phyloP scores from a whole-genome alignment of 208 protist genomes.

The Perkinsela sp. region DNA sequence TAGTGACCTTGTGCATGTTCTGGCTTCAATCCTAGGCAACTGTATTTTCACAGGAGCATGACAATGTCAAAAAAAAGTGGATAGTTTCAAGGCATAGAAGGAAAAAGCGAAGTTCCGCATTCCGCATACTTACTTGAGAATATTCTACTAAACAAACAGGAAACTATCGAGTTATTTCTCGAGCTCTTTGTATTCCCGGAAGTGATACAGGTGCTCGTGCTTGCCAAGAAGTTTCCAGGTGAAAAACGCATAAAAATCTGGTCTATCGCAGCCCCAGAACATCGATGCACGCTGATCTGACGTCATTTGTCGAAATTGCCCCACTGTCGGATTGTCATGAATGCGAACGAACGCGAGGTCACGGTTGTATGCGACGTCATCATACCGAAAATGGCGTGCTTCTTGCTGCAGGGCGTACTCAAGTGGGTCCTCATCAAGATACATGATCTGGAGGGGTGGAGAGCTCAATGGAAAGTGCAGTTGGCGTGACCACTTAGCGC shows the following conservation, averaged over 20 bases:
- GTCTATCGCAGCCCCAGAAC: constrained; percentile 53
- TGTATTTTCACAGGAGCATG: no score
- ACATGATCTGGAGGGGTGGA: constrained; percentile 45
- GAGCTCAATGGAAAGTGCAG: constrained; percentile 43
- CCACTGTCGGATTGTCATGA: constrained; percentile 47
- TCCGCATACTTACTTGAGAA: no score
- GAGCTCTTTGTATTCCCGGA: constrained; percentile 43
- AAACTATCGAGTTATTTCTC: no score
- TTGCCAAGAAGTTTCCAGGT: constrained; percentile 26
- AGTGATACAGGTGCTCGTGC: constrained; percentile 55
- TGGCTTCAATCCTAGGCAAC: no score
- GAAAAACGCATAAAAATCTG: constrained; percentile 52
- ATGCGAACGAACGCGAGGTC: constrained; percentile 61
- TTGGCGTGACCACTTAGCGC: constrained; percentile 16
- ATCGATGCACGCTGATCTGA: constrained; percentile 37
- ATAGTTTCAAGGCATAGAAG: no score
- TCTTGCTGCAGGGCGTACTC: constrained; percentile 52
- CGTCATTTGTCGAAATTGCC: constrained; percentile 48
- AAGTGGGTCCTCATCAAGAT: constrained; percentile 45
- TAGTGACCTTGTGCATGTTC: no score
- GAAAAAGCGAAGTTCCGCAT: no score
- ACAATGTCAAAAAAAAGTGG: no score
- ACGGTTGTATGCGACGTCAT: constrained; percentile 52
- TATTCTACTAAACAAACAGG: no score
- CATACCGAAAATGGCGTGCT: constrained; percentile 52